phyloP scores from a whole-genome alignment of 192 early-diverging fungal genomes.

The Phycomyces blakesleeanus region DNA sequence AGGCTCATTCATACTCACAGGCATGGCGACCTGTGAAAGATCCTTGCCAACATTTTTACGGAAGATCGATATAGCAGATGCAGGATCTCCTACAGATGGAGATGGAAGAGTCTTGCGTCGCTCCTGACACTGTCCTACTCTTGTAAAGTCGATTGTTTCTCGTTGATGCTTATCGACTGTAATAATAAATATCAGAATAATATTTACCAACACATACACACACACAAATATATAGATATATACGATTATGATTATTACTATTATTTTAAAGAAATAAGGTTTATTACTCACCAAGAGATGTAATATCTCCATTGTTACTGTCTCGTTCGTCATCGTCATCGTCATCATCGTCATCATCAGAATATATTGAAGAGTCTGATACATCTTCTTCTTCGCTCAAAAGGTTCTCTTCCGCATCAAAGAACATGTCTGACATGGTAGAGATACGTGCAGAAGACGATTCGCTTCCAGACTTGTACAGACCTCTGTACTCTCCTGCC shows the following conservation, averaged over 20 bases:
- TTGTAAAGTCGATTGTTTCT: neutral
- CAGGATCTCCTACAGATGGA: slow-evolving; percentile 67
- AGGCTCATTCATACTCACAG: slow-evolving; percentile 91
- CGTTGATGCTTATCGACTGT: neutral
- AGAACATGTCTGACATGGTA: neutral
- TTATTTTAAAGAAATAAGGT: neutral
- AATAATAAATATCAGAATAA: too few relatives aligned
- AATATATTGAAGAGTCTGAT: neutral
- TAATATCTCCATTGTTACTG: neutral
- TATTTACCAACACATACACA: too few relatives aligned
- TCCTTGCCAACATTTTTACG: slow-evolving; percentile 95
- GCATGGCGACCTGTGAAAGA: slow-evolving; percentile 90
- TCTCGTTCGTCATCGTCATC: neutral
- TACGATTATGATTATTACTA: neutral
- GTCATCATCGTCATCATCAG: neutral
- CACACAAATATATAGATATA: too few relatives aligned
- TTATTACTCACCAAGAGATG: neutral
- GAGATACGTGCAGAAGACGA: neutral
- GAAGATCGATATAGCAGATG: slow-evolving; percentile 77
- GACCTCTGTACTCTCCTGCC: neutral
- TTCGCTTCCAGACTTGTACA: neutral
- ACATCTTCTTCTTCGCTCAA: neutral
- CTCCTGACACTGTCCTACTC: neutral
- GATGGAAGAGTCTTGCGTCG: slow-evolving; percentile 74
- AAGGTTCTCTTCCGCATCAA: slow-evolving; percentile 7